phyloP scores from a whole-genome alignment of 164 flowering plant genomes.

The Liquidambar formosana region DNA sequence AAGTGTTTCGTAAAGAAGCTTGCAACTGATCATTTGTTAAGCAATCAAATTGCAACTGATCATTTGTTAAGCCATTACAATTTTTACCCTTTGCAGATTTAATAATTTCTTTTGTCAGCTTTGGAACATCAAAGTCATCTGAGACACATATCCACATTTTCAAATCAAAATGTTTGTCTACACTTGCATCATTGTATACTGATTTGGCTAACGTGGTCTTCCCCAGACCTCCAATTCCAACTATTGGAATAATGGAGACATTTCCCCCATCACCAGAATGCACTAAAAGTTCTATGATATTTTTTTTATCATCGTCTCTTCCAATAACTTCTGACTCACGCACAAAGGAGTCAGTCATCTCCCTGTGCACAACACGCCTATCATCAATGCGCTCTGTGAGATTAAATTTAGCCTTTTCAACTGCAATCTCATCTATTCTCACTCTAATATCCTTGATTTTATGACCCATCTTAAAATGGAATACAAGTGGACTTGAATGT shows the following conservation, averaged over 20 bases:
- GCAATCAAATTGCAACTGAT: too few relatives aligned
- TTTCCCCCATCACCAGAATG: too few relatives aligned
- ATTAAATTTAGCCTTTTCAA: neutral
- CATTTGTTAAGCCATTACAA: too few relatives aligned
- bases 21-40: conserved; percentile 1
- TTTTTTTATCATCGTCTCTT: neutral
- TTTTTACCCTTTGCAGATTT: neutral
- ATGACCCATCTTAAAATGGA: neutral
- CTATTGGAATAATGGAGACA: neutral
- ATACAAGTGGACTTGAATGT: neutral
- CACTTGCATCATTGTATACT: neutral
- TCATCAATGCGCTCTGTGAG: neutral
- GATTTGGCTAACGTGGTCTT: neutral
- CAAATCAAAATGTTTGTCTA: neutral
- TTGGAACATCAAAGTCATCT: neutral
- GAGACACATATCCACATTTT: conserved; percentile 5
- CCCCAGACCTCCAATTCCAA: neutral
- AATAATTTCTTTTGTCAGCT: neutral
- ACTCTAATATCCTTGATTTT: conserved; percentile 1
- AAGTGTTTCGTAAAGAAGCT: neutral
- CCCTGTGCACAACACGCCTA: neutral
- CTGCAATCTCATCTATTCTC: conserved; percentile 6
- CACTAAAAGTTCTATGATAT: neutral
- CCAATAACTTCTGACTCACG: conserved; percentile 1
- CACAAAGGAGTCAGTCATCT: neutral